Base-by-base conservation (phyloP, 1,139 yeast genomes). In the Suhomyces taliae region DNA sequence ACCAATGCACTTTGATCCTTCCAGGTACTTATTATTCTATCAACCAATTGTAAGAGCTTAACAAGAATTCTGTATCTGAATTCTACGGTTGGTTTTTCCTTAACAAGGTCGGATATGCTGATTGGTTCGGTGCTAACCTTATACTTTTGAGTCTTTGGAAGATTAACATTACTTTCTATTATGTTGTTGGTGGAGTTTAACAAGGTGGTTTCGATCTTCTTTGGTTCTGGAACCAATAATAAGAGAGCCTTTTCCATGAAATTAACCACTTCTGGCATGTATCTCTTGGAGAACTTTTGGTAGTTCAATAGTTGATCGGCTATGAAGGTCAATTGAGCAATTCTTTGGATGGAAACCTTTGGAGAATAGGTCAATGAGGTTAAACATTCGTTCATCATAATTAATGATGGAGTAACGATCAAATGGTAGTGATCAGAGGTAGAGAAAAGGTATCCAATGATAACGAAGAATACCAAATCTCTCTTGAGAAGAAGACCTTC, bases 401-500 rank as follows among this genome's bases (percentile, higher is more conserved):
- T 78, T 35, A 82, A 71, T 2, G 95, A 79, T 2, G 98, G 97
- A 0, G 97, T 90, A 5, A 85, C 91, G 14, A 93, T 86, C 53
- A 90, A 76, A 72, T 95, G 98, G 66, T 89, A 93, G 61, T 90
- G 95, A 72, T 95, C 99, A 0, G 99, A 93, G 1, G 97, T 89
- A 1, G 99, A 90, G 61, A 87, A 95, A 9, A 91, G 63, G 47
- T 78, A 72, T 8, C 97, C 97, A 51, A 90, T 75, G 24, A 90
- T 60, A 0, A 83, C 76, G 59, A 86, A 88, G 50, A 85, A 79
- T 6, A 88, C 69, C 49, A 90, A 66, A 61, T 90, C 95, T 27
- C 79, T 70, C 44, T 68, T 67, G 15, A 39, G 44, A 6, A 45
- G 36, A n/a, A 53, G 36, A 1, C 51, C 50, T 1, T 39, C 37